These are phyloP conservation scores for Leccinum rimulosum DNA, from an alignment of 768 basidiomycete genomes.

Conservation along the genomic window DNA sequence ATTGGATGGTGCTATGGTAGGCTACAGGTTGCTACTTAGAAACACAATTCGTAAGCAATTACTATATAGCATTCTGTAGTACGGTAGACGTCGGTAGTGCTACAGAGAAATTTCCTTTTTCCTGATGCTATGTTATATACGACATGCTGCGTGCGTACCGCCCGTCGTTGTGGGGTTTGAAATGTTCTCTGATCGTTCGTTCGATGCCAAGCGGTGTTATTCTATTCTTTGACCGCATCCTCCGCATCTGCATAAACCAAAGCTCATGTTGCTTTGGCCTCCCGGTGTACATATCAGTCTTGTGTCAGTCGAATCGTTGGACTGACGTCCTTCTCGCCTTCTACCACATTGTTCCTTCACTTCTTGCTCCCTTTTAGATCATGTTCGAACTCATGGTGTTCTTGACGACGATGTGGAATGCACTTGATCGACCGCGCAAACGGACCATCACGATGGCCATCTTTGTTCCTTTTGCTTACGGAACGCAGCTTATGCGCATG, in stretches of 20 bases:
- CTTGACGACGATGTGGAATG: conserved; percentile 28
- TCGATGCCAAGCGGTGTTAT: conserved; percentile 14
- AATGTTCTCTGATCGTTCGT: not conserved
- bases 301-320: not conserved
- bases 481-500: not conserved
- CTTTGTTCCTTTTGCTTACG: not conserved
- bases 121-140: conserved; percentile 27
- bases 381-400: conserved; percentile 33
- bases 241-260: conserved; percentile 23
- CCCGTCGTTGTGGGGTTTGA: not conserved
- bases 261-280: conserved; percentile 25
- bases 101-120: no score
- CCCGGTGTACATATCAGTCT: conserved; percentile 24
- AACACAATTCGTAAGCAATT: no score
- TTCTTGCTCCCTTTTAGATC: conserved; percentile 16
- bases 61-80: no score
- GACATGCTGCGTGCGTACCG: conserved; percentile 27
- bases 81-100: no score
- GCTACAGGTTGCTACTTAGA: no score
- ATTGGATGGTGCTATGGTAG: no score
- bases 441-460: conserved; percentile 15
- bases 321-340: not conserved
- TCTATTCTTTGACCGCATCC: conserved; percentile 7
- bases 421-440: conserved; percentile 25
- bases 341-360: no score